Percentiles rank a stretch among this genome's conserved stretches.
Conservation (phyloP, 495 filamentous ascomycete species). For the Pseudoneurospora amorphoporcata region DNA sequence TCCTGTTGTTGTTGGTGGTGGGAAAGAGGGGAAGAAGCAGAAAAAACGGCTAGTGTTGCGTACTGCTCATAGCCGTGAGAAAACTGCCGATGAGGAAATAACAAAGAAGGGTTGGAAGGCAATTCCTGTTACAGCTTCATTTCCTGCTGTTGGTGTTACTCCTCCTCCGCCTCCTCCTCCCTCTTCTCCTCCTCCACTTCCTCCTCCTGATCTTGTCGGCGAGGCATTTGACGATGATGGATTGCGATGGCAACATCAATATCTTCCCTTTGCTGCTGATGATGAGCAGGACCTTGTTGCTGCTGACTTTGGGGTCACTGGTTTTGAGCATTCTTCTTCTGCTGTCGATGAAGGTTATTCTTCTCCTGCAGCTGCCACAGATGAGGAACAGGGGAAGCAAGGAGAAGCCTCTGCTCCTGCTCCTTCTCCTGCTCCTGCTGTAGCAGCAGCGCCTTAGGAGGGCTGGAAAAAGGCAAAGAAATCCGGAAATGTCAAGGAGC, state of each 20-base stretch:
- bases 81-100: no score
- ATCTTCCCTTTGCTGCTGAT: no score
- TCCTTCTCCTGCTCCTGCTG: background rate
- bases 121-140: background rate
- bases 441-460: background rate
- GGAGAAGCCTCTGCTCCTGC: background rate
- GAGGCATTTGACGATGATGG: no score
- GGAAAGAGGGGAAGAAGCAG: background rate
- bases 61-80: no score
- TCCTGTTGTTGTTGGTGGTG: background rate
- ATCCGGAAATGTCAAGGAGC: background rate
- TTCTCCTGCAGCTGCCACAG: background rate
- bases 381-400: background rate
- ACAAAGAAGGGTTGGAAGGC: no score
- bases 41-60: no score
- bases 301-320: no score
- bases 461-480: background rate
- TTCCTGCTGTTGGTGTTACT: background rate
- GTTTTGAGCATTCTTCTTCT: no score
- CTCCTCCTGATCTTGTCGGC: no score
- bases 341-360: background rate
- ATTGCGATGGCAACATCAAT: no score
- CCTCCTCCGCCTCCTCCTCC: no score
- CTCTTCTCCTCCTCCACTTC: no score
- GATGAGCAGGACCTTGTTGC: background rate